Base-by-base conservation (phyloP, 441 rosid genomes). In the California macrophylla region DNA sequence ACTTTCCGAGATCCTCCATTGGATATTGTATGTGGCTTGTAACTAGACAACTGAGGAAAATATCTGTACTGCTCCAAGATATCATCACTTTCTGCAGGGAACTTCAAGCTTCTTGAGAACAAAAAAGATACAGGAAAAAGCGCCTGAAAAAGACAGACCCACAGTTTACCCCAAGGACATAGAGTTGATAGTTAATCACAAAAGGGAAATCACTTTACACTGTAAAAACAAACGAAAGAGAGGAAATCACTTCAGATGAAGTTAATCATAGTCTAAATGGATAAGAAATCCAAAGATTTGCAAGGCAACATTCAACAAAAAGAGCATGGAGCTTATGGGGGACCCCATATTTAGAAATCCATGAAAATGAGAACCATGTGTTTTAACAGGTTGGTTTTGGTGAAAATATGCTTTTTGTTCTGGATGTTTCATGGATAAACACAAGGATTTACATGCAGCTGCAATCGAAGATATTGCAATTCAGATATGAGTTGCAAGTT, bases 111-210 rank as follows among this genome's bases (percentile, higher is more conserved):
- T 81, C 77, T 74, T 24, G 97, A 85, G 70, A 94, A 77, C 76
- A 94, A 71, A 72, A 82, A 78, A 0, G 92, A 70, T 25, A 92
- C 89, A 12, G 99, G 99, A 61, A 82, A 94, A 69, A 86, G 82
- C 36, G 81, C 91, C 99, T 94, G 85, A 71, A 69, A 73, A 20
- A 15, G 6, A 32, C 21, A 20, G 23, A 21, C 30, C 25, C 56
- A 58, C 61, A 52, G 20, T 16, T 58, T 24, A 58, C 30, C 29
- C 64, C 29, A 24, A 58, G 64, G 16, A 58, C 29, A 24, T 23
- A 4, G 61, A 52, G 25, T 52, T 52, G 3, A 52, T 47, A 15
- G 10, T 52, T 20, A 18, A 20, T 52, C 12, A 21, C 25, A 52
- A 52, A 52, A 52, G 1, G 1, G 23, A 50, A 50, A 50, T 50